Base-by-base conservation (phyloP, 2,329 filamentous ascomycete species). In the Cladosporium sp. region DNA sequence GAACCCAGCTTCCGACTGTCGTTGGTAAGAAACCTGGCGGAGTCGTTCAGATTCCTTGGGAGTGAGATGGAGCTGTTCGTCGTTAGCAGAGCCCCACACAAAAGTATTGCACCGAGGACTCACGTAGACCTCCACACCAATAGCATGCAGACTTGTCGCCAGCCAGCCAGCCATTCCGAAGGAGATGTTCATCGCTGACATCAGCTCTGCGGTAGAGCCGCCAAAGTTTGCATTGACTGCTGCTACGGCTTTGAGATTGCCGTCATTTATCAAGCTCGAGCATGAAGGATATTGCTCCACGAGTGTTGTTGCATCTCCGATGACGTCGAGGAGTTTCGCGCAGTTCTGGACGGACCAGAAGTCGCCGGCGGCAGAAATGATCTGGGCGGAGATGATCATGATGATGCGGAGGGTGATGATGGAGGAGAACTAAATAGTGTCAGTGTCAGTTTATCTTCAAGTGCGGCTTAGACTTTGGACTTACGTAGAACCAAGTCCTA, bases 131-230 rank as follows among this genome's bases (percentile, higher is more conserved):
- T 79, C 76, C 2, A 79, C 71, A 26, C 75, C 74, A 23, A 85
- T 58, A 11, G 76, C 77, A 68, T 89, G 86, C 1, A 89, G 58
- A 0, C 79, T 67, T 2, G 87, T 69, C 0, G 84, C 80, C 6
- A 88, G 63, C 84, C 85, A 89, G 1, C 82, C 64, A 0, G 82
- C 80, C 69, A 83, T 79, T 3, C 84, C 85, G 66, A 88, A 88
- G 1, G 71, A 75, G 1, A 82, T 58, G 21, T 81, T 78, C 18
- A 87, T 72, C 0, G 78, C 78, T 1, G 83, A 81, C 0, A 78
- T 81, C 5, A 78, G 66, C 48, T 79, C 74, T 25, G 74, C 76
- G 0, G 67, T 67, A 0, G 66, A 68, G 2, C 60, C 69, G 5
- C 67, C 67, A 30, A 77, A 71, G 23, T 72, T 73, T n/a, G 76